A percentile compares a stretch with the other conserved stretches of the same genome.
Evolutionary conservation across 2,329 filamentous ascomycete species (phyloP).

Genomic region (Pseudopithomyces chartarum): DNA sequence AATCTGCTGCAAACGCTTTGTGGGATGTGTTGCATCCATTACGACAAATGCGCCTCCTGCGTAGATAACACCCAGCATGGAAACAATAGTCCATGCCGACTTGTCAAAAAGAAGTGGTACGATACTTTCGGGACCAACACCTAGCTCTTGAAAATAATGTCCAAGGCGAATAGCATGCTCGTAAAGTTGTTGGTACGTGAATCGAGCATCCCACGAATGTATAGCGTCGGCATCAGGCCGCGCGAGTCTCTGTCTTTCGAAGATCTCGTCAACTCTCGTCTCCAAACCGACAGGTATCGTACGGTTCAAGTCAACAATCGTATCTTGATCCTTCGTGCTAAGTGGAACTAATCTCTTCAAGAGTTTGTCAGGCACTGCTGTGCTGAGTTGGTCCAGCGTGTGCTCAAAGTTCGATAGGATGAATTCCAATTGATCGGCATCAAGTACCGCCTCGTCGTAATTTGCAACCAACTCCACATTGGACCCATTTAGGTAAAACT

Average conservation of each 20-base stretch:
- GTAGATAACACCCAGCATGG: slow-evolving; percentile 49
- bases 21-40: slow-evolving; percentile 5
- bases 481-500: neutral
- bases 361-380: neutral
- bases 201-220: neutral
- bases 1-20: neutral
- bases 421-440: neutral
- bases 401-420: slow-evolving; percentile 1
- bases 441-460: neutral
- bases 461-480: neutral
- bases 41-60: slow-evolving; percentile 44
- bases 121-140: slow-evolving; percentile 15
- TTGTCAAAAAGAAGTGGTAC: slow-evolving; percentile 29
- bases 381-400: neutral
- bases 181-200: neutral
- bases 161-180: neutral
- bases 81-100: slow-evolving; percentile 28
- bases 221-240: neutral
- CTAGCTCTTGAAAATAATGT: slow-evolving; percentile 1
- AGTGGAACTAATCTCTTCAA: neutral
- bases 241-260: neutral
- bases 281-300: neutral
- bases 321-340: neutral
- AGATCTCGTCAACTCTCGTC: neutral
- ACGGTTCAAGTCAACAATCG: neutral